These are phyloP conservation scores for Eimeria praecox DNA, from an alignment of 169 alveolate genomes.

Conservation along the genomic window DNA sequence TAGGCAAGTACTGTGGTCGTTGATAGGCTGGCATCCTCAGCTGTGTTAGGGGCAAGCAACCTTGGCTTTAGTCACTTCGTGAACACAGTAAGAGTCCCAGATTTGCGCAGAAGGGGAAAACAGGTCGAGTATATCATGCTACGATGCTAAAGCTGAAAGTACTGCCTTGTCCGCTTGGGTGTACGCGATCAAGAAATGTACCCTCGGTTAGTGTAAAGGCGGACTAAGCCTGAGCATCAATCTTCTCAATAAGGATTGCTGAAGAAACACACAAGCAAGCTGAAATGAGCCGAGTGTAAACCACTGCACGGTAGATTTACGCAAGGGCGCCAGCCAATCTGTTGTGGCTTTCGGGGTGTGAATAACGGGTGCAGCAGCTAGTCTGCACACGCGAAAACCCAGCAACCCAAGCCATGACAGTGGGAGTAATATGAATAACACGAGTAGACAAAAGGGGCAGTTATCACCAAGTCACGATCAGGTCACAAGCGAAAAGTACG, in stretches of 20 bases:
- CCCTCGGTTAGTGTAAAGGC: background rate
- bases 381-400: background rate
- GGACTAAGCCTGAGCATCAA: constrained; percentile 57
- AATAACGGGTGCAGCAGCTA: background rate
- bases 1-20: too few species aligned
- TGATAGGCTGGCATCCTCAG: too few species aligned
- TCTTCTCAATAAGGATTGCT: constrained; percentile 63
- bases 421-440: background rate
- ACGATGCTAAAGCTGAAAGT: too few species aligned
- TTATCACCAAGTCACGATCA: too few species aligned
- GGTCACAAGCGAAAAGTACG: background rate
- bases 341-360: background rate
- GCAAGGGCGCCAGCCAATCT: background rate
- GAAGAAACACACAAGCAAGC: background rate
- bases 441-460: too few species aligned
- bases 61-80: too few species aligned
- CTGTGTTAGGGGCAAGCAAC: too few species aligned
- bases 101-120: background rate
- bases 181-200: too few species aligned
- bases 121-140: background rate
- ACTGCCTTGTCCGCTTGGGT: background rate
- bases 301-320: background rate
- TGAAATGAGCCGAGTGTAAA: background rate
- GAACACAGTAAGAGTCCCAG: too few species aligned
- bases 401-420: background rate